Percentiles rank a stretch among this genome's conserved stretches.
Evolutionary conservation across 257 asterid genomes (phyloP).

Genomic region (Nicotiana knightiana): DNA sequence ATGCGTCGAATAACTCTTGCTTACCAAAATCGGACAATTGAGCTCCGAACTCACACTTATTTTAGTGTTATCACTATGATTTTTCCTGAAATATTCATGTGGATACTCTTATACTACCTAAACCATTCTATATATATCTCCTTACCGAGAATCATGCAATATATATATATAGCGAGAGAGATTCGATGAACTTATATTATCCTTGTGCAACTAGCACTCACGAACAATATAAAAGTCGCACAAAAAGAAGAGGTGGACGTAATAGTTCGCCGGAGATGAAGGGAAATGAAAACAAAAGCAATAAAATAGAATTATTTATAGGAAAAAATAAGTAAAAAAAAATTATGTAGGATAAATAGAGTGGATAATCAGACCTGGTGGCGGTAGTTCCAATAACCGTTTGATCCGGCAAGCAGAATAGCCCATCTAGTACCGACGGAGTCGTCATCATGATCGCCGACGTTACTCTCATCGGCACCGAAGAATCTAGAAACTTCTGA

Average conservation of each 20-base stretch:
- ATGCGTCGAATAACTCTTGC: neutral
- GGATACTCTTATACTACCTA: too few species aligned
- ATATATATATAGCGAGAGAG: too few species aligned
- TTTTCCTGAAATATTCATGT: neutral
- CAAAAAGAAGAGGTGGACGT: neutral
- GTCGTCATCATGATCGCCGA: constrained; percentile 41
- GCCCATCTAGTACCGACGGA: constrained; percentile 93
- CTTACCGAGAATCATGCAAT: too few species aligned
- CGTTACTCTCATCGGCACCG: neutral
- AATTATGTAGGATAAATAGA: neutral
- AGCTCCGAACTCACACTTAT: neutral
- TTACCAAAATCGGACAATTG: neutral
- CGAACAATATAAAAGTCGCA: too few species aligned
- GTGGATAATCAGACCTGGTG: constrained; percentile 61
- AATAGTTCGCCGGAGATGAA: too few species aligned
- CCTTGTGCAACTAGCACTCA: neutral
- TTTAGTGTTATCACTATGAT: neutral
- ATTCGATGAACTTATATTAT: too few species aligned
- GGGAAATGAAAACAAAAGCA: neutral
- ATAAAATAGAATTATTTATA: neutral
- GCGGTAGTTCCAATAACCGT: constrained; percentile 92
- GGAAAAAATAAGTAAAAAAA: neutral
- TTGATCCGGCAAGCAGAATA: constrained; percentile 85
- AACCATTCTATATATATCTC: too few species aligned
- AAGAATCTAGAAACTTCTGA: constrained; percentile 50